Conservation (phyloP, 495 filamentous ascomycete genomes). For the Lophiostoma macrostomum region DNA sequence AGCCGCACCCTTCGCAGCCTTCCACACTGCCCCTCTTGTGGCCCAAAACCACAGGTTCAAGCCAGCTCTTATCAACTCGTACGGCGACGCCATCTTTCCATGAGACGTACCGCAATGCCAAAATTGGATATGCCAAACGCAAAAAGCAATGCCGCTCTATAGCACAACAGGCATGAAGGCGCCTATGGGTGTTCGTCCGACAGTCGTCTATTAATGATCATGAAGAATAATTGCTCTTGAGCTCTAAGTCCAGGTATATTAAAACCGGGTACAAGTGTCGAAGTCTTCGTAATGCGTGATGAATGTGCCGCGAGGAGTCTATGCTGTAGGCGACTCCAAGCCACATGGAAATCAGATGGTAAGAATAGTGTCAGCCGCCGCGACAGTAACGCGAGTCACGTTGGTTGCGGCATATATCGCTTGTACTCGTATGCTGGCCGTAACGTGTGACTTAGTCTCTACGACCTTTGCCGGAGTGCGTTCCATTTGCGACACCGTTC, state of each 20-base stretch:
- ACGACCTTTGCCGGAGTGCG: constrained; percentile 20
- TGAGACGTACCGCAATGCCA: neutral
- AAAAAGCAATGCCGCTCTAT: neutral
- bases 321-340: neutral
- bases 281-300: constrained; percentile 6
- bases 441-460: constrained; percentile 12
- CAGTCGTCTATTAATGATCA: too few relatives aligned
- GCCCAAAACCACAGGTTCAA: too few relatives aligned
- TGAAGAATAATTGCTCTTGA: too few relatives aligned
- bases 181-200: too few relatives aligned
- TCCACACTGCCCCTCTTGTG: too few relatives aligned
- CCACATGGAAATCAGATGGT: constrained; percentile 1
- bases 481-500: constrained; percentile 25
- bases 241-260: too few relatives aligned
- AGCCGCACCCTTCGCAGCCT: too few relatives aligned
- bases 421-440: neutral
- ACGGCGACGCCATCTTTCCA: neutral
- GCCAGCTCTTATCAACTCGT: too few relatives aligned
- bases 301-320: constrained; percentile 1
- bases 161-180: neutral
- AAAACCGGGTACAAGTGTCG: too few relatives aligned
- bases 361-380: neutral
- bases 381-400: too few relatives aligned
- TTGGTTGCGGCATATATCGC: too few relatives aligned
- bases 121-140: neutral